Conservation (phyloP, 2,329 filamentous ascomycete species). For the Gremmenia infestans region DNA sequence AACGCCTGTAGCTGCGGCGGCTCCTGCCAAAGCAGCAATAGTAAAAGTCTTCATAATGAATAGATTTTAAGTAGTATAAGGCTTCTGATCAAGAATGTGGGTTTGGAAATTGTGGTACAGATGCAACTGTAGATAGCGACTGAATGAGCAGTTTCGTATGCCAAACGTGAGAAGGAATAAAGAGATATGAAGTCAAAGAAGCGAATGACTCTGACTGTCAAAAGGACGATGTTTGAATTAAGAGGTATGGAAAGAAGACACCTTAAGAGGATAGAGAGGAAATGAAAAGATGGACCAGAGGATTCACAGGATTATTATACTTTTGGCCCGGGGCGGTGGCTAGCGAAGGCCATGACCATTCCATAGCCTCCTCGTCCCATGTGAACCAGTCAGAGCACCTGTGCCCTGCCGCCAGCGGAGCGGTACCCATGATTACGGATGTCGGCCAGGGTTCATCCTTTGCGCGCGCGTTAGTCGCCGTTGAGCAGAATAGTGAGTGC, state of each 20-base stretch:
- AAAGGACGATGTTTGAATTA: constrained; percentile 24
- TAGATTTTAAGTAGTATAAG: constrained; percentile 8
- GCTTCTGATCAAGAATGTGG: constrained; percentile 18
- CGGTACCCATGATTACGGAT: not conserved
- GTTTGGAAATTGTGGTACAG: constrained; percentile 23
- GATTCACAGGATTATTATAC: constrained; percentile 25
- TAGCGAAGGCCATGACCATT: constrained; percentile 15
- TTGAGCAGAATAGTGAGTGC: no score
- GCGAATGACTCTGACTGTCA: constrained; percentile 41
- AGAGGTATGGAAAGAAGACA: constrained; percentile 24
- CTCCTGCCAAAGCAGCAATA: constrained; percentile 43
- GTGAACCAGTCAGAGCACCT: constrained; percentile 9
- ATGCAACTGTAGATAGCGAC: constrained; percentile 7
- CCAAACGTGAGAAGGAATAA: constrained; percentile 16
- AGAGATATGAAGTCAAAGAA: constrained; percentile 37
- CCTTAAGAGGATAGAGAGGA: constrained; percentile 21
- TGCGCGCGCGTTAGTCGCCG: constrained; percentile 2
- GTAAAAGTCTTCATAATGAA: constrained; percentile 38
- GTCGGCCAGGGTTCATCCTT: not conserved
- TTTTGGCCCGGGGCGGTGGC: constrained; percentile 16
- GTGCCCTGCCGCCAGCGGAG: constrained; percentile 2
- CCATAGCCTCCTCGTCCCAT: constrained; percentile 21
- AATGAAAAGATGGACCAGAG: constrained; percentile 7
- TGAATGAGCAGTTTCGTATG: constrained; percentile 25
- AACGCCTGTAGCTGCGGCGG: constrained; percentile 38